A percentile compares a stretch with the other conserved stretches of the same genome.
phyloP scores from a whole-genome alignment of 495 filamentous ascomycete genomes.

The Umbilicaria muhlenbergii region DNA sequence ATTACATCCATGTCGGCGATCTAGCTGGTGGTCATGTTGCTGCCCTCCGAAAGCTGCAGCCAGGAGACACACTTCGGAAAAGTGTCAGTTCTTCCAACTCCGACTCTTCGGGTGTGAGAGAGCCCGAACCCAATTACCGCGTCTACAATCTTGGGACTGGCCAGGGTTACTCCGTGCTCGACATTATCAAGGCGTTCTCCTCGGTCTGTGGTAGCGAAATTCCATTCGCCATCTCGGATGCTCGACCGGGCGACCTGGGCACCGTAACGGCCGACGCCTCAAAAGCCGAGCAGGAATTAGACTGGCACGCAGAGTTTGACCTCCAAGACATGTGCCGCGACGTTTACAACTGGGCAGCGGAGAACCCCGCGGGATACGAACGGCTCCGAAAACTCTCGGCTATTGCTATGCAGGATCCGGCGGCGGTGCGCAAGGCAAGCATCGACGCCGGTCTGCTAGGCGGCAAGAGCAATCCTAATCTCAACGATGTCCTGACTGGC shows the following conservation, averaged over 20 bases:
- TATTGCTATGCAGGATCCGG: too few species aligned
- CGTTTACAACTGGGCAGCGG: too few species aligned
- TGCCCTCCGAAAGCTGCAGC: conserved; percentile 20
- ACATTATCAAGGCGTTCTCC: conserved; percentile 25
- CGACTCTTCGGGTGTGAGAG: conserved; percentile 20
- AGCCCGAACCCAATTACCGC: conserved; percentile 39
- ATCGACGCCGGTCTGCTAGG: too few species aligned
- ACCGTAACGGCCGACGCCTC: conserved; percentile 14
- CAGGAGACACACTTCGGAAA: background rate
- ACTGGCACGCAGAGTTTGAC: conserved; percentile 5
- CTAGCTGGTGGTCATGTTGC: conserved; percentile 50
- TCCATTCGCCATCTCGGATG: conserved; percentile 8
- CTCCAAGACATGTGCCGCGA: too few species aligned
- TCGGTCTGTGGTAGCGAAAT: conserved; percentile 10
- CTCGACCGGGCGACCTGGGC: conserved; percentile 17
- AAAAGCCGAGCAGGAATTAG: conserved; percentile 15
- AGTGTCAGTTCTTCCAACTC: conserved; percentile 14
- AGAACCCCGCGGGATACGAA: too few species aligned
- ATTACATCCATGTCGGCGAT: conserved; percentile 49
- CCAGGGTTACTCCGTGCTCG: conserved; percentile 33
- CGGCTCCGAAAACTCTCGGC: too few species aligned
- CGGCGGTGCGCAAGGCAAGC: too few species aligned
- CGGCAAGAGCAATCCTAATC: too few species aligned
- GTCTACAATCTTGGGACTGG: conserved; percentile 39
- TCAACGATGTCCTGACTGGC: too few species aligned